Conservation (phyloP, 495 filamentous ascomycete genomes). For the Cercophora scortea region DNA sequence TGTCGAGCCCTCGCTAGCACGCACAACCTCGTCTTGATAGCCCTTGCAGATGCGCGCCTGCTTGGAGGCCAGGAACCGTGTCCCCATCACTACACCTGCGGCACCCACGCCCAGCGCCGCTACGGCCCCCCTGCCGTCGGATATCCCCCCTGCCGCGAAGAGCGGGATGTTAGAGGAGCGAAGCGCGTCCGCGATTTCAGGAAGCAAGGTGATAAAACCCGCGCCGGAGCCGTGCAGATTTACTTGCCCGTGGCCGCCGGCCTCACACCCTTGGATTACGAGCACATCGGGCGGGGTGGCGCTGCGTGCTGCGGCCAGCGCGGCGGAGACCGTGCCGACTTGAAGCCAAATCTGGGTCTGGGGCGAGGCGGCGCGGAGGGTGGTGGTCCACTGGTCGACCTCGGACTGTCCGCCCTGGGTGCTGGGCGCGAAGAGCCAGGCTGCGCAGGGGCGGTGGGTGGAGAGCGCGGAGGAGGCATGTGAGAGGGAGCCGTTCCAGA, state of each 20-base stretch:
- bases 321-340: slow-evolving; percentile 52
- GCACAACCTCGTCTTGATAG: slow-evolving; percentile 81
- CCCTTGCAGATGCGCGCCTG: slow-evolving; percentile 84
- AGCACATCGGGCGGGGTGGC: slow-evolving; percentile 51
- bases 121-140: slow-evolving; percentile 81
- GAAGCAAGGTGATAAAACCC: slow-evolving; percentile 82
- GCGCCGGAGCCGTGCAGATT: slow-evolving; percentile 57
- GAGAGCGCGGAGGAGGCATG: slow-evolving; percentile 34
- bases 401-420: slow-evolving; percentile 28
- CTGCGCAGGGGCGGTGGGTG: slow-evolving; percentile 50
- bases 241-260: slow-evolving; percentile 65
- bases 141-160: slow-evolving; percentile 87
- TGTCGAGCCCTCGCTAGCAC: slow-evolving; percentile 53
- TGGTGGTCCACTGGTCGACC: slow-evolving; percentile 46
- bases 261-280: slow-evolving; percentile 65
- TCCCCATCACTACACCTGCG: slow-evolving; percentile 90
- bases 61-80: slow-evolving; percentile 78
- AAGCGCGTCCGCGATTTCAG: slow-evolving; percentile 70
- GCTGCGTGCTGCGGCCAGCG: slow-evolving; percentile 29
- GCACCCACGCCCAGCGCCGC: slow-evolving; percentile 81
- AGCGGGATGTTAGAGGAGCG: slow-evolving; percentile 61
- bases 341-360: slow-evolving; percentile 76
- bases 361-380: slow-evolving; percentile 38
- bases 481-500: slow-evolving; percentile 68
- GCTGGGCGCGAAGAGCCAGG: slow-evolving; percentile 62